These are phyloP conservation scores for Diutina neorugosa DNA, from an alignment of 1,139 yeast species.

Conservation along the genomic window DNA sequence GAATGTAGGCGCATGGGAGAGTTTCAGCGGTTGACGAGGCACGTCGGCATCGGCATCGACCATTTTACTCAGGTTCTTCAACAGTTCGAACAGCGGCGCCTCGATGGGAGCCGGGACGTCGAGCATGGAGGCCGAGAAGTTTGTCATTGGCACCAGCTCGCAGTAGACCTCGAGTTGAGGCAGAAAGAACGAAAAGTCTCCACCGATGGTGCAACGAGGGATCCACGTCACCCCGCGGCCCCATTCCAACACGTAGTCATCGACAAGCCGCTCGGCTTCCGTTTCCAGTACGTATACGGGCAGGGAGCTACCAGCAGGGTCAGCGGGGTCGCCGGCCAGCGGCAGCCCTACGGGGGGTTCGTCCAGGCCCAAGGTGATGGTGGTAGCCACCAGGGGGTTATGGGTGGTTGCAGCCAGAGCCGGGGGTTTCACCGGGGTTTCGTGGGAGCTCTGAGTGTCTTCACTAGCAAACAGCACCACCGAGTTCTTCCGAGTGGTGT, in stretches of 20 bases:
- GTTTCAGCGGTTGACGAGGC: not conserved
- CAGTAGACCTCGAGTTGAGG: slow-evolving; percentile 48
- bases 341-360: not conserved
- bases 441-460: not conserved
- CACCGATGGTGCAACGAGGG: slow-evolving; percentile 44
- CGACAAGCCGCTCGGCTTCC: slow-evolving; percentile 26
- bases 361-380: slow-evolving; percentile 6
- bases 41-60: not conserved
- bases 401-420: slow-evolving; percentile 5
- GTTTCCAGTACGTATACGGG: slow-evolving; percentile 12
- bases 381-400: slow-evolving; percentile 8
- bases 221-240: slow-evolving; percentile 31
- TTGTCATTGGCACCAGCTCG: slow-evolving; percentile 14
- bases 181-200: slow-evolving; percentile 47
- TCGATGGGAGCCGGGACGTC: slow-evolving; percentile 17
- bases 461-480: slow-evolving; percentile 33
- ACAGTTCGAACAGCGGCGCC: not conserved
- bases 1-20: not conserved
- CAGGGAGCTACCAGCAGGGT: not conserved
- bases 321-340: not conserved
- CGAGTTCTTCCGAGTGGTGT: slow-evolving; percentile 30
- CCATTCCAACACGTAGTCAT: slow-evolving; percentile 18
- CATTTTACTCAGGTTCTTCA: not conserved
- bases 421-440: slow-evolving; percentile 17
- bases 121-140: slow-evolving; percentile 10